These are phyloP conservation scores for Pterulicium gracile DNA, from an alignment of 1,284 basidiomycete species.

Conservation along the genomic window DNA sequence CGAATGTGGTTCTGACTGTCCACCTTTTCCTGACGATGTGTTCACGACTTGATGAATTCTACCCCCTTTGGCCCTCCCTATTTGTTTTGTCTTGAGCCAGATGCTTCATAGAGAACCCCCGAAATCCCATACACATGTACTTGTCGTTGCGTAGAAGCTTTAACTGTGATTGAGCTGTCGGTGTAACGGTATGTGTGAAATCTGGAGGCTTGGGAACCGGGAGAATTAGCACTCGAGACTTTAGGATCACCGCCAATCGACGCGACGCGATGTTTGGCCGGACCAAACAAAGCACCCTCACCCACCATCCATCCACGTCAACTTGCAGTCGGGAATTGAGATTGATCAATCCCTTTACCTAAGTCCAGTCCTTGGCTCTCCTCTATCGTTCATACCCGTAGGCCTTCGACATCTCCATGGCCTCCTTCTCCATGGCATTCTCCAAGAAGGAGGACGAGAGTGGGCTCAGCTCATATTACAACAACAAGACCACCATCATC, in stretches of 20 bases:
- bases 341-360: neutral
- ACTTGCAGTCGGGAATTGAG: neutral
- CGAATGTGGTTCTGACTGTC: neutral
- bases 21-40: neutral
- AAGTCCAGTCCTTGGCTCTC: neutral
- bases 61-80: neutral
- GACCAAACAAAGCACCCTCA: neutral
- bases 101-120: neutral
- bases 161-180: too few species aligned
- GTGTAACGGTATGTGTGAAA: too few species aligned
- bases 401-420: conserved; percentile 7
- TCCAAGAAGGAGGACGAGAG: conserved; percentile 92
- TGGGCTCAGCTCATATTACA: conserved; percentile 78
- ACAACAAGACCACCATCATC: conserved; percentile 92
- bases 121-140: neutral
- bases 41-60: conserved; percentile 1
- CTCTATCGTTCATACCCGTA: neutral
- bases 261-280: neutral
- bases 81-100: neutral
- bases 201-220: too few species aligned
- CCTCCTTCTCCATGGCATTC: conserved; percentile 55
- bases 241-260: too few species aligned
- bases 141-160: neutral
- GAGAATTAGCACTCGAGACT: too few species aligned
- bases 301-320: conserved; percentile 1